Conservation (phyloP, 2,329 filamentous ascomycete species). For the Blumeriella jaapii region DNA sequence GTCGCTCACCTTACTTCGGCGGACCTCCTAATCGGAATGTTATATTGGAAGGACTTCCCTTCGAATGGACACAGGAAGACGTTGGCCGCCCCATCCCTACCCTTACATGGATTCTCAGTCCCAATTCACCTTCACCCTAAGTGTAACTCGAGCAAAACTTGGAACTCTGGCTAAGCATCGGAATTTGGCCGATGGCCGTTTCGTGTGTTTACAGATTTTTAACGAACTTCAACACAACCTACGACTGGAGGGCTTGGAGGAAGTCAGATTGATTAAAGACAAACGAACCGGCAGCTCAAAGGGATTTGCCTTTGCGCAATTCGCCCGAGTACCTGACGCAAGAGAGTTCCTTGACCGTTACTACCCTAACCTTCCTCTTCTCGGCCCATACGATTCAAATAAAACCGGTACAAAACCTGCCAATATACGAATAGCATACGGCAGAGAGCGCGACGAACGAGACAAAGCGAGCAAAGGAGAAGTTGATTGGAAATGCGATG, state of each 20-base stretch:
- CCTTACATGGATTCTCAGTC: slow-evolving; percentile 13
- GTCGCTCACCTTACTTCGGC: slow-evolving; percentile 26
- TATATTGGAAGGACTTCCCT: slow-evolving; percentile 43
- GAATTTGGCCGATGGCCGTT: slow-evolving; percentile 26
- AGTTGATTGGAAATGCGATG: slow-evolving; percentile 45
- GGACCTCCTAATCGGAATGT: slow-evolving; percentile 37
- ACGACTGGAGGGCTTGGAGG: slow-evolving; percentile 40
- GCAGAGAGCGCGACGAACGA: slow-evolving; percentile 40
- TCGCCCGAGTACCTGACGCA: slow-evolving; percentile 36
- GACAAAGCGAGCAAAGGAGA: slow-evolving; percentile 33
- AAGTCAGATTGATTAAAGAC: slow-evolving; percentile 45
- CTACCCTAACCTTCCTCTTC: slow-evolving; percentile 38
- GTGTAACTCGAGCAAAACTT: slow-evolving; percentile 25
- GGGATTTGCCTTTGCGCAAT: slow-evolving; percentile 45
- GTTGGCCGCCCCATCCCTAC: slow-evolving; percentile 34
- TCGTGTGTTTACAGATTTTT: slow-evolving; percentile 37
- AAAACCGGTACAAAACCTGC: slow-evolving; percentile 31
- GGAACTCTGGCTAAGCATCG: slow-evolving; percentile 29
- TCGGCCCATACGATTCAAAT: slow-evolving; percentile 33
- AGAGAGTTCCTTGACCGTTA: slow-evolving; percentile 41
- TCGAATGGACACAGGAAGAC: slow-evolving; percentile 38
- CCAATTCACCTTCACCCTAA: slow-evolving; percentile 24
- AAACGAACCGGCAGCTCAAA: slow-evolving; percentile 46
- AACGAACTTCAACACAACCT: slow-evolving; percentile 41
- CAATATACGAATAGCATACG: slow-evolving; percentile 35